Base-by-base conservation (phyloP, 352 stramenopile species). In the Phytopythium kandeliae region DNA sequence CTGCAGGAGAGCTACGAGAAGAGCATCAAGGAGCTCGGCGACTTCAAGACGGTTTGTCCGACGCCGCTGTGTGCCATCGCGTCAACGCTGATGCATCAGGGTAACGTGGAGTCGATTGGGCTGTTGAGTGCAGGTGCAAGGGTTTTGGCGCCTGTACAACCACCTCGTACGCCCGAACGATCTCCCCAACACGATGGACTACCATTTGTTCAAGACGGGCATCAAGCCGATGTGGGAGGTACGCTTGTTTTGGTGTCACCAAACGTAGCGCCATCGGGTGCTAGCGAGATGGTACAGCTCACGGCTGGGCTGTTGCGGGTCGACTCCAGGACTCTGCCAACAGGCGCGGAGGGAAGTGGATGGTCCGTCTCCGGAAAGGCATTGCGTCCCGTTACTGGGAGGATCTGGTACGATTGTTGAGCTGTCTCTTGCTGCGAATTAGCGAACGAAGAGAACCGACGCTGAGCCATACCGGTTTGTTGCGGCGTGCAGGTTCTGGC, bases 201-300 rank as follows among this genome's bases (percentile, higher is more conserved):
- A 96, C 54, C 87, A 97, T 54, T 68, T 97, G 28, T 97, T 97
- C 57, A 96, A 96, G 64, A 86, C 92, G 3, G 91, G 89, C 33
- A 97, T 97, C 58, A 97, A 96, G 67, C 91, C 91, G 15, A 96
- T 96, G 67, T 97, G 91, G 91, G 91, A 97, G 58, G 67, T 78
- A 46, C 30, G 30, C n/a, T 10, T n/a, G n/a, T n/a, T n/a, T n/a
- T n/a, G n/a, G n/a, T n/a, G n/a, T n/a, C n/a, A n/a, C n/a, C n/a
- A n/a, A n/a, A 21, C 13, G 25, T 17, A 11, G 16, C 13, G n/a
- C 16, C 21, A 28, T 5, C 13, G 21, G 13, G 2, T 22, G 36
- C 40, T 22, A 30, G 41, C 34, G 21, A 47, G 13, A 17, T 30
- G 19, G 15, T 15, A 53, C 35, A 21, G 0, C n/a, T 40, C 15